Conservation (phyloP, 768 basidiomycete species). For the Panaeolus papilionaceus region DNA sequence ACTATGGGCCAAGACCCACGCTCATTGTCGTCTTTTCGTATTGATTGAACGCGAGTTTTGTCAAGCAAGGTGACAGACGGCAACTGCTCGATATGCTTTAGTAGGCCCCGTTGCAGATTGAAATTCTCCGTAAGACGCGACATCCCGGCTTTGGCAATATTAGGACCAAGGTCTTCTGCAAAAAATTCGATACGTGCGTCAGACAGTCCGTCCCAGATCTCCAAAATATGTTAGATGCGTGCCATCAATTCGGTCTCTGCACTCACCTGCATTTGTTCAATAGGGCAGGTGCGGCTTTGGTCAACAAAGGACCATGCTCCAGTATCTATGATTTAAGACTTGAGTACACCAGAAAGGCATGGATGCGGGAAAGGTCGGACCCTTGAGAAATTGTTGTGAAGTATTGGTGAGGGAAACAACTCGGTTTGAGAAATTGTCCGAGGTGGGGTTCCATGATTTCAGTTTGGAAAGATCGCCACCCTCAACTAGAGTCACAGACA, state of each 20-base stretch:
- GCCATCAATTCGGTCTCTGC: neutral
- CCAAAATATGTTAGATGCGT: neutral
- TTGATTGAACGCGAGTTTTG: conserved; percentile 75
- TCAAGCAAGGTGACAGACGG: conserved; percentile 70
- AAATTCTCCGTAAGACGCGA: conserved; percentile 90
- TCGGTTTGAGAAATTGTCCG: conserved; percentile 75
- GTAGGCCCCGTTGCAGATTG: conserved; percentile 87
- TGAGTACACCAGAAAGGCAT: neutral
- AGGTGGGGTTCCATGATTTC: conserved; percentile 65
- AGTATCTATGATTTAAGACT: conserved; percentile 55
- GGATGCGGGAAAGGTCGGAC: conserved; percentile 41
- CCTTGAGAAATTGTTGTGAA: conserved; percentile 69
- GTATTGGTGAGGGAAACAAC: conserved; percentile 86
- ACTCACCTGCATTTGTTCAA: conserved; percentile 87
- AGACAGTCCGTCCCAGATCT: conserved; percentile 95
- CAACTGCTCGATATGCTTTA: conserved; percentile 63
- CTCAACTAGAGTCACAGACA: conserved; percentile 80
- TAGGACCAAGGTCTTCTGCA: conserved; percentile 51
- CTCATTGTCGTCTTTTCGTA: conserved; percentile 57
- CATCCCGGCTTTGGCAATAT: conserved; percentile 53
- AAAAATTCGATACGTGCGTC: conserved; percentile 79
- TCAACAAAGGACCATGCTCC: conserved; percentile 89
- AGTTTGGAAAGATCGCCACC: conserved; percentile 76
- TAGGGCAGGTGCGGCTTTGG: conserved; percentile 63
- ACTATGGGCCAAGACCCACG: conserved; percentile 83